Conservation (phyloP, 2,329 filamentous ascomycete species). For the Apiospora phragmitis region DNA sequence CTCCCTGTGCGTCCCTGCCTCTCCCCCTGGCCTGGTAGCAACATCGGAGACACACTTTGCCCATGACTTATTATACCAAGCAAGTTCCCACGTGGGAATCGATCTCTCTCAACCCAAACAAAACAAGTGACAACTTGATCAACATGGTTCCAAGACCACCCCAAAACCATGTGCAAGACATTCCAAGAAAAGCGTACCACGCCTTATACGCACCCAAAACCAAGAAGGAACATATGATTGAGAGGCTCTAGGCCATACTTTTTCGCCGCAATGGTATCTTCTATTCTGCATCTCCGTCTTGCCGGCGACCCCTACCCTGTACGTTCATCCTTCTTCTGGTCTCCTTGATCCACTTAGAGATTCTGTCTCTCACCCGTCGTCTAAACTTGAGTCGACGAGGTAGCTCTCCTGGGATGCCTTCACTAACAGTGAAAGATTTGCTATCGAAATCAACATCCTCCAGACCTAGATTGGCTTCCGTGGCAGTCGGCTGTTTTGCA, state of each 20-base stretch:
- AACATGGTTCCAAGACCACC: neutral
- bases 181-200: conserved; percentile 1
- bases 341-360: conserved; percentile 29
- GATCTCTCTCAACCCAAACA: neutral
- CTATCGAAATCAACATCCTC: conserved; percentile 16
- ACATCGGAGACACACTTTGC: neutral
- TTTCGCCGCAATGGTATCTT: neutral
- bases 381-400: conserved; percentile 19
- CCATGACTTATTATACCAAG: neutral
- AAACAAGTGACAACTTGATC: neutral
- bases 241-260: neutral
- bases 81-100: neutral
- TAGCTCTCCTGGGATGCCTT: conserved; percentile 14
- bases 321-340: conserved; percentile 25
- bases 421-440: conserved; percentile 13
- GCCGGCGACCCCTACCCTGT: conserved; percentile 20
- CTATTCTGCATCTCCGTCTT: neutral
- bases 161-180: conserved; percentile 5
- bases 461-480: conserved; percentile 11
- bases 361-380: conserved; percentile 25
- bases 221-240: neutral
- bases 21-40: neutral
- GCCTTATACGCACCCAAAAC: neutral
- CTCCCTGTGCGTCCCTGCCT: neutral
- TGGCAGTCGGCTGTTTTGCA: conserved; percentile 1